Evolutionary conservation across 2,329 filamentous ascomycete species (phyloP).

Genomic region (Colletotrichum graminicola): DNA sequence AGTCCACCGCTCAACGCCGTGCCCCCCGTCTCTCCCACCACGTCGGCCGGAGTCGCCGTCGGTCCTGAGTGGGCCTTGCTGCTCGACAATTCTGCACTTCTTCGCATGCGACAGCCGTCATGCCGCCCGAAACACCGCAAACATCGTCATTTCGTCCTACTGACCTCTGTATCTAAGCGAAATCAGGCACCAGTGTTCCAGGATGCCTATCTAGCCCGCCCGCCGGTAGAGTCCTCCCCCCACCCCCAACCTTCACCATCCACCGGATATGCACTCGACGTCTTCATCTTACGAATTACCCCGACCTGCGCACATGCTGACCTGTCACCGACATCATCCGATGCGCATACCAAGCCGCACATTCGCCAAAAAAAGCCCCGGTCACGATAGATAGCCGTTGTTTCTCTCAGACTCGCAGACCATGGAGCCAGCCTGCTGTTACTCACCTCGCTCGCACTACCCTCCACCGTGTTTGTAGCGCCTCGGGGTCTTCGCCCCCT

Average conservation of each 20-base stretch:
- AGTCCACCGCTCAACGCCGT: constrained; percentile 39
- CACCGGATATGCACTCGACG: constrained; percentile 18
- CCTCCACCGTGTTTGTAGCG: constrained; percentile 21
- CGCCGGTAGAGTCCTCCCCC: constrained; percentile 1
- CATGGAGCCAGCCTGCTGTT: constrained; percentile 11
- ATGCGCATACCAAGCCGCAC: constrained; percentile 8
- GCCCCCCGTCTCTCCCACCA: constrained; percentile 32
- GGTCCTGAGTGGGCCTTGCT: constrained; percentile 34
- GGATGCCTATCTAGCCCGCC: constrained; percentile 31
- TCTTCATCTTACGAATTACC: constrained; percentile 28
- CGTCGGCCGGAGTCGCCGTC: constrained; percentile 41
- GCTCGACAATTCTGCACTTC: constrained; percentile 30
- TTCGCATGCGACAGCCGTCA: constrained; percentile 33
- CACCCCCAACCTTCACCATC: constrained; percentile 21
- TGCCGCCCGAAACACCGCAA: constrained; percentile 23
- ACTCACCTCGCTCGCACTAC: constrained; percentile 7
- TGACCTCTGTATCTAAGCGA: constrained; percentile 5
- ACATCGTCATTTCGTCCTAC: constrained; percentile 18
- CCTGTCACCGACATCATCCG: constrained; percentile 17
- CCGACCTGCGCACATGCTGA: background rate
- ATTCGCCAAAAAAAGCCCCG: constrained; percentile 4
- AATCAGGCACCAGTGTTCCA: constrained; percentile 13
- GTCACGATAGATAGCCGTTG: constrained; percentile 16
- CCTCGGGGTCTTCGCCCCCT: constrained; percentile 14
- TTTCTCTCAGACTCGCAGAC: background rate